phyloP scores from a whole-genome alignment of 1,284 basidiomycete species.

The Ceratobasidium sp. region DNA sequence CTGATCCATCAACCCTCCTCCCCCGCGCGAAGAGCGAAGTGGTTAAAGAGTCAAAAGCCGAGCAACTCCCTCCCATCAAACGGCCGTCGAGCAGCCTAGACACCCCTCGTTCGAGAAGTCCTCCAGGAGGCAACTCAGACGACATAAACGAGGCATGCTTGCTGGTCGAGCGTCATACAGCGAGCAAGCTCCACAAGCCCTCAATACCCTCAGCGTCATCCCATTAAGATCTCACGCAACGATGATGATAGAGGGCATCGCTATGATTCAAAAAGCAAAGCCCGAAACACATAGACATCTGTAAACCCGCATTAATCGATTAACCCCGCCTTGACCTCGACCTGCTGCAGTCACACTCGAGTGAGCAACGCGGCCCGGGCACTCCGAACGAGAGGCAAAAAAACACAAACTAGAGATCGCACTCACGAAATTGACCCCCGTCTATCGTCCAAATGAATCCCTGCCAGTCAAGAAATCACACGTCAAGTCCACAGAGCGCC shows the following conservation, averaged over 20 bases:
- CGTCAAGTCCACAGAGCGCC: conserved; percentile 17
- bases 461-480: conserved; percentile 7
- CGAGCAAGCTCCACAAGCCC: conserved; percentile 7
- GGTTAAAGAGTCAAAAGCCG: conserved; percentile 19
- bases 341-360: conserved; percentile 5
- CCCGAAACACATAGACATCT: conserved; percentile 23
- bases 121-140: conserved; percentile 3
- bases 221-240: conserved; percentile 21
- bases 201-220: neutral
- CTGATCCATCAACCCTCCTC: neutral
- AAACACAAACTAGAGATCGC: neutral
- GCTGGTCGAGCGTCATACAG: conserved; percentile 22
- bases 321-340: conserved; percentile 29
- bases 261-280: conserved; percentile 45
- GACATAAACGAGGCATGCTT: conserved; percentile 32
- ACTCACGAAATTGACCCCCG: neutral
- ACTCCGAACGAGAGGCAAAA: conserved; percentile 23
- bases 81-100: conserved; percentile 12
- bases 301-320: conserved; percentile 22
- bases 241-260: conserved; percentile 22
- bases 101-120: neutral
- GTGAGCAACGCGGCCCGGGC: conserved; percentile 26
- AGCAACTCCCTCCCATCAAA: neutral
- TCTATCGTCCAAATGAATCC: conserved; percentile 20
- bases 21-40: conserved; percentile 7